Base-by-base conservation (phyloP, 345 rosid species). In the Psidium guajava region DNA sequence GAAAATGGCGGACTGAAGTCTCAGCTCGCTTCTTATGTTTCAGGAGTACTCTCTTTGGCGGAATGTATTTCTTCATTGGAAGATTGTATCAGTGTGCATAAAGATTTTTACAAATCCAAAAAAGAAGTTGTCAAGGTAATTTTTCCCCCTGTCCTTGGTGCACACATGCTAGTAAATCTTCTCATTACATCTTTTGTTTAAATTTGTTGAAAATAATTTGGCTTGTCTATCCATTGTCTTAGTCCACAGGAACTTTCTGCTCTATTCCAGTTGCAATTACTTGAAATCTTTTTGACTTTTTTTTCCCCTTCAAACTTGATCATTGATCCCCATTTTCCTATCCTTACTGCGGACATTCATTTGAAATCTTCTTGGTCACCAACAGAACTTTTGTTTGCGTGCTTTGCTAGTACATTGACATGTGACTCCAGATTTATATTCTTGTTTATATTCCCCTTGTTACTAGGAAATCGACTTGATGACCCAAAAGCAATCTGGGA, bases 41-140 rank as follows among this genome's bases (percentile, higher is more conserved):
- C 94, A 55, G 93, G 91, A 51, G 88, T 92, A 50, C 73, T 86
- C 86, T 87, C 94, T 88, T 86, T 93, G 88, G 88, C 87, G 82
- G 93, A 93, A 52, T 85, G 92, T 87, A 52, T 94, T 58, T 83
- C 89, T 54, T 92, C 95, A 86, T 85, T 96, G 88, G 96, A 95
- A 88, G 89, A 88, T 88, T 88, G 83, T 53, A 82, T 74, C 20
- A 36, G 83, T 85, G 85, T 86, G 85, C 87, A 85, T 82, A 85
- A 88, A 84, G 88, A 69, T 18, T 2, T 36, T 69, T 69, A 36
- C 80, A 69, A 69, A 10, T 36, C 86, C 86, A 87, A 90, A 22
- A 74, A 40, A 42, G 87, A 89, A 85, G 93, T 88, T 91, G 77
- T 86, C 84, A 93, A 89, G 94, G 98, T 74, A 86, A 54, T 36